Percentiles rank a stretch among this genome's conserved stretches.
phyloP scores from a whole-genome alignment of 176 grass and related monocot genomes.

The Carex parvula region DNA sequence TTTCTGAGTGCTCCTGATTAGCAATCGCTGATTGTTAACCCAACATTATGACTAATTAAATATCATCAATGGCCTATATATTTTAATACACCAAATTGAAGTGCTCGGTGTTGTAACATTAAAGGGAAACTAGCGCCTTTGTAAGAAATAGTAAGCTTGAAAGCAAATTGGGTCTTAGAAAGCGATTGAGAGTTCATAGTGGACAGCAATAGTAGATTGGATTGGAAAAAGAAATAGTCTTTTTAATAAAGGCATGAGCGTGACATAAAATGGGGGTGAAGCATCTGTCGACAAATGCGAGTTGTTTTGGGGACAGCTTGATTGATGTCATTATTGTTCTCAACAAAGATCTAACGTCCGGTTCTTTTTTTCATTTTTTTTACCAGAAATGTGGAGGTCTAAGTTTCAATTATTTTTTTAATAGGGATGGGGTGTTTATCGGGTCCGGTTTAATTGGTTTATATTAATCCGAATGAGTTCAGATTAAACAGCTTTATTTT shows the following conservation, averaged over 20 bases:
- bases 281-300: background rate
- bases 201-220: background rate
- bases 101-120: background rate
- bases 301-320: slow-evolving; percentile 14
- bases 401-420: too few relatives aligned
- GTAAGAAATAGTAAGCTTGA: background rate
- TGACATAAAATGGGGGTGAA: background rate
- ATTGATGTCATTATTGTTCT: slow-evolving; percentile 4
- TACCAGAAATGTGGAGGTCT: background rate
- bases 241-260: slow-evolving; percentile 18
- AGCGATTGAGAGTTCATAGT: background rate
- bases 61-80: background rate
- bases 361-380: background rate
- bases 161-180: slow-evolving; percentile 8
- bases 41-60: background rate
- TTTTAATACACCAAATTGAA: background rate
- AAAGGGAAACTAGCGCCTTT: background rate
- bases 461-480: too few relatives aligned
- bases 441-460: too few relatives aligned
- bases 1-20: slow-evolving; percentile 5
- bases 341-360: background rate
- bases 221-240: background rate
- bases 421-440: too few relatives aligned
- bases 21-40: background rate
- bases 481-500: too few relatives aligned